Evolutionary conservation across 1,139 yeast genomes (phyloP), one percentile per base, ranked within the genome.

Genomic region (Pneumocystis sp.): DNA sequence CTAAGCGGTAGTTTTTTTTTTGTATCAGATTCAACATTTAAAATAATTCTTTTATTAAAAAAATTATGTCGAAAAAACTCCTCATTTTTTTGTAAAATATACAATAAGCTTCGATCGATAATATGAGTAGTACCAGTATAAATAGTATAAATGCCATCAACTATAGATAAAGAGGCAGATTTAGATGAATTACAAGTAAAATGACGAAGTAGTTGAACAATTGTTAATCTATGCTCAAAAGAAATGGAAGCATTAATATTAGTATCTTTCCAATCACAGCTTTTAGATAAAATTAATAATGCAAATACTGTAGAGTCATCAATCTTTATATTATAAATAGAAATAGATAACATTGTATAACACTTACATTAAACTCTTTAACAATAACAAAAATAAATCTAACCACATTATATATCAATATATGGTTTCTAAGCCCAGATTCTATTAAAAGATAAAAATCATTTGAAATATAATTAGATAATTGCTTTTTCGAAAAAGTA

Each of bases 371-470:
- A 25, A 50, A 25, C 57, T 25, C 57, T 29, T 50, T 50, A 34
- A 57, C 67, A 7, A 65, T 17, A 10, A 59, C 19, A 17, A 19
- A 34, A 19, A 65, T 15, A 31, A 65, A 57, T 8, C 19, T 40
- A 42, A 57, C 56, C 19, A 65, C 65, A 29, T 45, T 35, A 21
- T 56, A 56, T 19, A 45, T 35, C 2, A 44, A 56, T 29, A 62
- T 57, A 29, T 66, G 67, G 29, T 64, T 66, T 17, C 40, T 64
- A 39, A 66, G 60, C 12, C 65, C 67, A 19, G 63, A 62, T 35
- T 62, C 60, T 21, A 42, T 61, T 59, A 66, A 35, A n/a, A 64
- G 67, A 7, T 62, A 59, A 62, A 62, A 29, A n/a, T 50, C 50
- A 10, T 45, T 59, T 29, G n/a, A 50, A 29, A 50, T 34, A 50